A percentile compares a stretch with the other conserved stretches of the same genome.
These are phyloP conservation scores for Calonectria pseudoreteaudii DNA, from an alignment of 2,329 filamentous ascomycete species.

Conservation along the genomic window DNA sequence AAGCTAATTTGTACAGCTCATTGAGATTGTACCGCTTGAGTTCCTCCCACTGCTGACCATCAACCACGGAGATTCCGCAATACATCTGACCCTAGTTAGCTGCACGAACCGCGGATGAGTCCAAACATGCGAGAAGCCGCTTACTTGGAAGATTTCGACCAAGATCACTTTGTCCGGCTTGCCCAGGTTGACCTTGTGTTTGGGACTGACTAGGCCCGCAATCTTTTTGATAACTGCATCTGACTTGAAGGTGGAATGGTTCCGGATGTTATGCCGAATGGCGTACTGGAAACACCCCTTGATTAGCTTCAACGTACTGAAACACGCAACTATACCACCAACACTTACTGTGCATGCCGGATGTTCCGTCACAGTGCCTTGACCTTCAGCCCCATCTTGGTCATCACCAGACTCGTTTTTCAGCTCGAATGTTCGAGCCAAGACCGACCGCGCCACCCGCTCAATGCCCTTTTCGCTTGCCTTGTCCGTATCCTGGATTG, in stretches of 20 bases:
- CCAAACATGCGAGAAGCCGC: slow-evolving; percentile 35
- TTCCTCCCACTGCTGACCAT: slow-evolving; percentile 74
- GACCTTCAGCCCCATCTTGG: slow-evolving; percentile 25
- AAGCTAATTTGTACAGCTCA: slow-evolving; percentile 71
- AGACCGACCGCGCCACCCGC: slow-evolving; percentile 71
- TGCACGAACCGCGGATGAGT: slow-evolving; percentile 30
- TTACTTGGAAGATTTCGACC: slow-evolving; percentile 84
- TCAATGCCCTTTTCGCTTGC: slow-evolving; percentile 77
- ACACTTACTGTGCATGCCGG: slow-evolving; percentile 57
- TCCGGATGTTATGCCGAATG: slow-evolving; percentile 83
- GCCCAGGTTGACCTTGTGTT: slow-evolving; percentile 82
- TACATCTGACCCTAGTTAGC: slow-evolving; percentile 66
- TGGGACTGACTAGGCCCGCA: slow-evolving; percentile 72
- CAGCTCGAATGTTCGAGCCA: slow-evolving; percentile 72
- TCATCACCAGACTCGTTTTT: slow-evolving; percentile 40
- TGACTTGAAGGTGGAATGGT: slow-evolving; percentile 76
- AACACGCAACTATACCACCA: slow-evolving; percentile 15
- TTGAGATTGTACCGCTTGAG: slow-evolving; percentile 84
- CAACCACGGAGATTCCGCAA: slow-evolving; percentile 83
- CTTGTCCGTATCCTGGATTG: slow-evolving; percentile 66
- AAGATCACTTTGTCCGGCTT: slow-evolving; percentile 83
- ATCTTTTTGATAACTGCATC: slow-evolving; percentile 78
- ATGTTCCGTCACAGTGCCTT: slow-evolving; percentile 29
- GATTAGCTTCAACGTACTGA: slow-evolving; percentile 27
- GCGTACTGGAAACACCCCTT: slow-evolving; percentile 70